A percentile compares a stretch with the other conserved stretches of the same genome.
phyloP scores from a whole-genome alignment of 192 early-diverging fungal genomes.

The Backusella morwellensis region DNA sequence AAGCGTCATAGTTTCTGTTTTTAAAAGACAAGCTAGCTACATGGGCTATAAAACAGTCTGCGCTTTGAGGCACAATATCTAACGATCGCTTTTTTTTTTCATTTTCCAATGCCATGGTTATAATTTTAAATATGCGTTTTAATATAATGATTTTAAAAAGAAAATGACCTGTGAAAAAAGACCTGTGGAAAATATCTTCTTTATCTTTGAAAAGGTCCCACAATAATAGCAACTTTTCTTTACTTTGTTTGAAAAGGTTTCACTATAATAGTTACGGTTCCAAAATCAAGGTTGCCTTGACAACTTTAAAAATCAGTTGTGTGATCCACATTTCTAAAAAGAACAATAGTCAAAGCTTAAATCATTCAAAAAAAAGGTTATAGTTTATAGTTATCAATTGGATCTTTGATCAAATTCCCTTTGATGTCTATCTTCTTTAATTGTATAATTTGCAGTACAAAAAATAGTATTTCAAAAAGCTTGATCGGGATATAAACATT shows the following conservation, averaged over 20 bases:
- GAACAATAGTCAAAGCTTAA: neutral
- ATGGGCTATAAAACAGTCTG: no score
- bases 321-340: neutral
- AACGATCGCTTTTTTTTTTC: neutral
- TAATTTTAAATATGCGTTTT: neutral
- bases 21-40: no score
- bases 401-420: neutral
- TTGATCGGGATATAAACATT: neutral
- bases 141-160: neutral
- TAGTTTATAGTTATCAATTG: neutral
- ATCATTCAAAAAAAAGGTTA: neutral
- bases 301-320: neutral
- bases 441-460: neutral
- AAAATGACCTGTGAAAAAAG: neutral
- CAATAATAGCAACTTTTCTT: neutral
- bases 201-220: neutral
- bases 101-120: neutral
- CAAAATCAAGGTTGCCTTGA: neutral
- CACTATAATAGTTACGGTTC: neutral
- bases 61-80: no score
- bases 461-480: neutral
- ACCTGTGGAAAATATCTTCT: neutral
- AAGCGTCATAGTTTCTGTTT: no score
- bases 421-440: neutral
- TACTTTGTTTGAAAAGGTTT: neutral